phyloP scores from a whole-genome alignment of 306 rosid species.

The Trifolium subterraneum region DNA sequence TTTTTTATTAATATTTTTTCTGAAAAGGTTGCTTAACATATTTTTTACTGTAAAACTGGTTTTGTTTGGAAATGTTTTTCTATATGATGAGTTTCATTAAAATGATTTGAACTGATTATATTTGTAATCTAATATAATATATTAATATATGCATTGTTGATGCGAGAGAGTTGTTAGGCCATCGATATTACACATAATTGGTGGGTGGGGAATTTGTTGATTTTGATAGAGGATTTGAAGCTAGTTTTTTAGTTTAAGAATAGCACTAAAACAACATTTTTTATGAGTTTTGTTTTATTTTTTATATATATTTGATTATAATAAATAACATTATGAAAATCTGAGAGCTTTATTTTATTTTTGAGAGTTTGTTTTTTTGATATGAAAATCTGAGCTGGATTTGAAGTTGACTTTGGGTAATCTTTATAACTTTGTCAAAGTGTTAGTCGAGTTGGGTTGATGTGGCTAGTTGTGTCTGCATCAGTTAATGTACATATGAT shows the following conservation, averaged over 20 bases:
- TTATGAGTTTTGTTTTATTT: too few relatives aligned
- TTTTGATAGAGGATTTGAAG: slow-evolving; percentile 21
- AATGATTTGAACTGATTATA: slow-evolving; percentile 17
- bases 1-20: neutral
- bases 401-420: slow-evolving; percentile 7
- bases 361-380: neutral
- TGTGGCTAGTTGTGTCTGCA: slow-evolving; percentile 34
- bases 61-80: neutral
- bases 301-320: too few relatives aligned
- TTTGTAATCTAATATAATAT: slow-evolving; percentile 16
- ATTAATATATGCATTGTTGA: neutral
- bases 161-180: neutral
- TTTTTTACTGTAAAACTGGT: neutral
- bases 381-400: slow-evolving; percentile 16
- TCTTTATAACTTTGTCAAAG: slow-evolving; percentile 14
- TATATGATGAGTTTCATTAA: slow-evolving; percentile 1
- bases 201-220: slow-evolving; percentile 25
- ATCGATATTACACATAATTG: neutral
- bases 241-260: neutral
- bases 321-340: neutral
- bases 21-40: neutral
- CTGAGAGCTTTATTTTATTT: too few relatives aligned
- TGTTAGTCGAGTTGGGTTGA: slow-evolving; percentile 16
- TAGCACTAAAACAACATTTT: neutral
- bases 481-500: neutral